These are phyloP conservation scores for Cryptosporidium bovis DNA, from an alignment of 169 alveolate species.

Conservation along the genomic window DNA sequence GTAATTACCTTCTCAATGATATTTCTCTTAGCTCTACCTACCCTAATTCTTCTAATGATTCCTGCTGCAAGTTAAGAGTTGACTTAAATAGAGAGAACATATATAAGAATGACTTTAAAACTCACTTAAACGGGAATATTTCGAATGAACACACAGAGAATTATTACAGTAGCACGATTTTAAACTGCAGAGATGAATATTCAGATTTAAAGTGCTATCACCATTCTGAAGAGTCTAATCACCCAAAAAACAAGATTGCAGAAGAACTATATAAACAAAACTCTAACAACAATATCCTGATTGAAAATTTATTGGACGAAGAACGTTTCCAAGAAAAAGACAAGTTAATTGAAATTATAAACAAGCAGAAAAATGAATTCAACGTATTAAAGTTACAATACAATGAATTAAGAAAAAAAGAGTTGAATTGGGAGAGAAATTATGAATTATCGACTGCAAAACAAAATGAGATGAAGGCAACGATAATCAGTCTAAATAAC, in stretches of 20 bases:
- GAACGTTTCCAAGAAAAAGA: background rate
- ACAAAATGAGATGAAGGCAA: constrained; percentile 55
- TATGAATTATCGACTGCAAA: constrained; percentile 39
- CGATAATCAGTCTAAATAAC: constrained; percentile 6
- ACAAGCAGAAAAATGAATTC: constrained; percentile 33
- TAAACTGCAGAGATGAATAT: background rate
- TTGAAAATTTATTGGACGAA: background rate
- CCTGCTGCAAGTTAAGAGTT: background rate
- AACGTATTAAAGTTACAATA: constrained; percentile 23
- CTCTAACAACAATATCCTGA: background rate
- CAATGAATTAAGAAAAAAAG: constrained; percentile 40
- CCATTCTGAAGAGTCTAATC: background rate
- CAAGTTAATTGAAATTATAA: constrained; percentile 11
- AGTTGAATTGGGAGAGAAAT: constrained; percentile 27
- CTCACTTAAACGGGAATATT: background rate
- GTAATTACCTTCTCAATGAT: background rate
- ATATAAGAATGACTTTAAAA: background rate
- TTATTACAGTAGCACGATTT: background rate
- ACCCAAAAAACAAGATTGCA: background rate
- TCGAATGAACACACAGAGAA: background rate
- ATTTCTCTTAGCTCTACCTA: constrained; percentile 23
- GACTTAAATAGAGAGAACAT: background rate
- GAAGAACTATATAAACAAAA: background rate
- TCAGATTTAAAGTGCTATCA: background rate
- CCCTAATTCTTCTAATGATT: constrained; percentile 68